Evolutionary conservation across 2,329 filamentous ascomycete species (phyloP), one percentile per base, ranked within the genome.

Genomic region (Plenodomus tracheiphilus): DNA sequence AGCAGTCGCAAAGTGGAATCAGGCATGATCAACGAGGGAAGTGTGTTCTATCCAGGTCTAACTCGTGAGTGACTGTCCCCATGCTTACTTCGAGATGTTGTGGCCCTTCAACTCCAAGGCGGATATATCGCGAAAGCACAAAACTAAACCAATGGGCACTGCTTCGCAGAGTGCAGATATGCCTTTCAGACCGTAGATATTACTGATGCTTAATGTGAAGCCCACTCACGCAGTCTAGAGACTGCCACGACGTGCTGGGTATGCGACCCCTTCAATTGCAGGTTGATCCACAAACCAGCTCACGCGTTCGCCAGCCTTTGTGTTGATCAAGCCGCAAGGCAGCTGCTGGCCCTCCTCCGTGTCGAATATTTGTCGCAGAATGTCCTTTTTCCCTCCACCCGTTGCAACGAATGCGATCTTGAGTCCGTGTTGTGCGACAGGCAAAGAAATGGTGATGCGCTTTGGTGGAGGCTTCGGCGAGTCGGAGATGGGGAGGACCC

Each of bases 271-370:
- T 66, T 96, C 87, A 11, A 95, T 85, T 39, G 94, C 93, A 4
- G 88, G 79, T 65, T 85, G 81, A 71, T 97, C 94, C 37, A 92
- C 91, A 71, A 99, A 97, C 94, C 94, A 99, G 75, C 86, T 94
- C 67, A 91, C 91, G 64, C 91, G 87, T 58, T 96, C 91, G 38
- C 89, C 90, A 3, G 84, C 87, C 36, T 83, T 85, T 63, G 89
- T 84, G 72, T 99, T 99, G 65, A 99, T 87, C 58, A 97, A 79
- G 1, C 89, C 85, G 70, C 91, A 96, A 1, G 94, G 94, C 51
- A 97, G 78, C 30, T 83, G 85, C 36, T 79, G 75, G 8, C 86
- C 85, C 58, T 88, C 87, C 57, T 90, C 85, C 0, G 76, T 78
- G 71, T 94, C 90, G 68, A 99, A 96, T 61, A 97, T 97, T 69